A percentile compares a stretch with the other conserved stretches of the same genome.
These are phyloP conservation scores for Eucommia ulmoides DNA, from an alignment of 257 asterid genomes.

Conservation along the genomic window DNA sequence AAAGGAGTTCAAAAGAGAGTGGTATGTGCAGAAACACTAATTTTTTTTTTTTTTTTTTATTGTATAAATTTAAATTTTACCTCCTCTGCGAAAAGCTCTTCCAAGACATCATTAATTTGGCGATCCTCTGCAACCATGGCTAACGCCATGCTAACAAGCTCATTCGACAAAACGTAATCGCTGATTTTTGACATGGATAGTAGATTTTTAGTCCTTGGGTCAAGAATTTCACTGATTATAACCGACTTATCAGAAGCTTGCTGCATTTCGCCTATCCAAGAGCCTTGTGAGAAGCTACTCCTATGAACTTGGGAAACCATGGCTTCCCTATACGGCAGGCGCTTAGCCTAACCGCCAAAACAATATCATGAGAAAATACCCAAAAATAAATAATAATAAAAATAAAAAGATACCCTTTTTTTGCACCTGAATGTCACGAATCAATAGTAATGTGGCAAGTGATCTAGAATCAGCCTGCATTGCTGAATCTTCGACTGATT, in stretches of 20 bases:
- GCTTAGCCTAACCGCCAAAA: slow-evolving; percentile 63
- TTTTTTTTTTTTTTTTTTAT: no score
- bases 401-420: no score
- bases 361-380: no score
- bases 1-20: no score
- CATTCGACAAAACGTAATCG: slow-evolving; percentile 79
- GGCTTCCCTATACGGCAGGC: slow-evolving; percentile 72
- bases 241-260: slow-evolving; percentile 86
- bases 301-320: slow-evolving; percentile 47
- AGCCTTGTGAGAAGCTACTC: slow-evolving; percentile 72
- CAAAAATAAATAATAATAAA: no score
- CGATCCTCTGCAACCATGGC: slow-evolving; percentile 97
- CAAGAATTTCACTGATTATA: slow-evolving; percentile 87
- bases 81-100: slow-evolving; percentile 94
- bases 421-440: slow-evolving; percentile 88
- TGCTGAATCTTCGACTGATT: slow-evolving; percentile 86
- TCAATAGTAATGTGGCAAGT: slow-evolving; percentile 75
- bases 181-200: slow-evolving; percentile 84
- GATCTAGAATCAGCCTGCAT: slow-evolving; percentile 94
- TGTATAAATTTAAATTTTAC: no score
- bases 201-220: slow-evolving; percentile 83
- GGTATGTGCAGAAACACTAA: no score
- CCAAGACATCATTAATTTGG: slow-evolving; percentile 75
- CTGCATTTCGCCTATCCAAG: slow-evolving; percentile 97
- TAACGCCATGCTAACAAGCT: slow-evolving; percentile 89